These are phyloP conservation scores for Fusarium hainanense DNA, from an alignment of 2,329 filamentous ascomycete genomes.

Conservation along the genomic window DNA sequence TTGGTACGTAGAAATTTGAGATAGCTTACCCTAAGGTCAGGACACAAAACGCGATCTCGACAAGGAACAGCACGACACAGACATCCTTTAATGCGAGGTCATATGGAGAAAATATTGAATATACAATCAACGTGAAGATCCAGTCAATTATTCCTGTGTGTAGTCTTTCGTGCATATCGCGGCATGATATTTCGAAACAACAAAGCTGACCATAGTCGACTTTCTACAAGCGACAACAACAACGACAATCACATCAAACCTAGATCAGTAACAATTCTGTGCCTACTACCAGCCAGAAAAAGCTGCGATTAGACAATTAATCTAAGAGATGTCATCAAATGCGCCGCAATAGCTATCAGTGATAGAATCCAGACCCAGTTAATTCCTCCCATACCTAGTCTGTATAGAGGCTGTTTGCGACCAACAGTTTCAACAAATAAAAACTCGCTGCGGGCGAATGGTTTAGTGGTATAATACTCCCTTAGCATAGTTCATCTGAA, in stretches of 20 bases:
- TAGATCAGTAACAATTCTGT: no score
- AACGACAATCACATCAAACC: no score
- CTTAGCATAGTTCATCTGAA: constrained; percentile 14
- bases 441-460: constrained; percentile 10
- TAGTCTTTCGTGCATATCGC: no score
- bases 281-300: no score
- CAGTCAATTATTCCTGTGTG: fast-evolving
- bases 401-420: fast-evolving
- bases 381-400: fast-evolving
- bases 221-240: no score
- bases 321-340: no score
- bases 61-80: not conserved
- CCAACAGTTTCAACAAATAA: fast-evolving
- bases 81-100: not conserved
- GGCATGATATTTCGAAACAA: no score
- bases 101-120: fast-evolving
- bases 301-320: no score
- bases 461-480: constrained; percentile 21
- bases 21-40: not conserved
- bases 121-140: not conserved
- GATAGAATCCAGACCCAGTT: fast-evolving
- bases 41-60: not conserved
- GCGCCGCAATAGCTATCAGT: not conserved
- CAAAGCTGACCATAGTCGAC: fast-evolving
- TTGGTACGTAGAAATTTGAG: not conserved